Base-by-base conservation (phyloP, 1,284 basidiomycete genomes). In the Naganishia liquefaciens region DNA sequence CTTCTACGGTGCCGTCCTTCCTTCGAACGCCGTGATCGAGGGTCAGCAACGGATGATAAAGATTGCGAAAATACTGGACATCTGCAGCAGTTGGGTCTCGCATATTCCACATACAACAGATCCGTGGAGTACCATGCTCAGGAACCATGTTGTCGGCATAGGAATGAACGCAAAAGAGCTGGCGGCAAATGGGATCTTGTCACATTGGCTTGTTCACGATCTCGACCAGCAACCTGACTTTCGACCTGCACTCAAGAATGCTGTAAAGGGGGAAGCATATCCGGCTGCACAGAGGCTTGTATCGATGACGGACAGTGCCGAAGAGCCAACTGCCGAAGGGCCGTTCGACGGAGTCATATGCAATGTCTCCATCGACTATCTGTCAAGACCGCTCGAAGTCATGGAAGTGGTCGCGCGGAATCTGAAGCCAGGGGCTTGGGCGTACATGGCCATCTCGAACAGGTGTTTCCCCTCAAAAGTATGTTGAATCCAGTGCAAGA, bases 361-460 rank as follows among this genome's bases (percentile, higher is more conserved):
- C 52, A 72, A 70, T 40, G 74, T 75, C 0, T 73, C 72, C 27
- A 74, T 75, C 62, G 74, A 75, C 46, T 75, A 75, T 53, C 69
- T 75, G 43, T 69, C 68, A 5, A 55, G 70, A 40, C 74, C 74
- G 13, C 51, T 72, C 15, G 66, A 72, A 28, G 68, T 75, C 43
- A 60, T 75, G 40, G 46, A 52, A 17, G 61, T 67, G 30, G 62
- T 72, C 9, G 54, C 60, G n/a, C 54, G 58, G 2, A 30, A 65
- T 3, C 28, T 73, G 27, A 65, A 68, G 21, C 64, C 54, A 3
- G 71, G 70, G 2, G 67, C 43, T 15, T 51, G 43, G 23, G 70
- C 71, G 9, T 71, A 75, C 64, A 60, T 75, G 27, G 68, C 70
- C 21, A 70, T 74, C 17, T 72, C 70, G 21, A 74, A 74, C 54